These are phyloP conservation scores for Rhizopus microsporus DNA, from an alignment of 371 early-diverging fungal genomes.

Conservation along the genomic window DNA sequence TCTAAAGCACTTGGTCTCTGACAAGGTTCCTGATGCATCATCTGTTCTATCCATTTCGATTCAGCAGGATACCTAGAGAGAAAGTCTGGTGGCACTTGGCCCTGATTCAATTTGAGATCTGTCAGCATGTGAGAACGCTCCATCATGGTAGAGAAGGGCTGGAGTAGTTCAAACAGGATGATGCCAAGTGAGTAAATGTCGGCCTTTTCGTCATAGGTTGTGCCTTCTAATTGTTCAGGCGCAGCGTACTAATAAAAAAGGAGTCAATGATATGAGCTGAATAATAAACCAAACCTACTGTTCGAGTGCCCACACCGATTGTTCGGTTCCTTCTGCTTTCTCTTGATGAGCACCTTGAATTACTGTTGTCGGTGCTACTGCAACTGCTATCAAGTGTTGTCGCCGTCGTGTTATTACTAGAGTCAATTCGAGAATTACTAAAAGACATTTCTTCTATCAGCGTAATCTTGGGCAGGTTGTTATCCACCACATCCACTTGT, in stretches of 20 bases:
- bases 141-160: constrained; percentile 66
- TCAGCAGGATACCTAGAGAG: constrained; percentile 78
- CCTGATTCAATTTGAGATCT: constrained; percentile 53
- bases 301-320: constrained; percentile 73
- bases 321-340: constrained; percentile 36
- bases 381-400: too few species aligned
- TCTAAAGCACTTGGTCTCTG: constrained; percentile 75
- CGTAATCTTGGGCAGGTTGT: not conserved
- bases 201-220: constrained; percentile 60
- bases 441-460: constrained; percentile 4
- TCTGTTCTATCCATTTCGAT: constrained; percentile 74
- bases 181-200: constrained; percentile 78
- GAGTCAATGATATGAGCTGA: not conserved
- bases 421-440: not conserved
- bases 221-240: constrained; percentile 83
- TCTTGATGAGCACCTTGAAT: not conserved
- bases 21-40: constrained; percentile 75
- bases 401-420: too few species aligned
- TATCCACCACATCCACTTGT: constrained; percentile 10
- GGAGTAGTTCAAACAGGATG: constrained; percentile 70
- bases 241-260: constrained; percentile 73
- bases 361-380: too few species aligned
- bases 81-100: constrained; percentile 75
- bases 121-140: constrained; percentile 64
- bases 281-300: constrained; percentile 37